A percentile compares a stretch with the other conserved stretches of the same genome.
Evolutionary conservation across 768 basidiomycete species (phyloP).

Genomic region (Rhodotorula taiwanensis): DNA sequence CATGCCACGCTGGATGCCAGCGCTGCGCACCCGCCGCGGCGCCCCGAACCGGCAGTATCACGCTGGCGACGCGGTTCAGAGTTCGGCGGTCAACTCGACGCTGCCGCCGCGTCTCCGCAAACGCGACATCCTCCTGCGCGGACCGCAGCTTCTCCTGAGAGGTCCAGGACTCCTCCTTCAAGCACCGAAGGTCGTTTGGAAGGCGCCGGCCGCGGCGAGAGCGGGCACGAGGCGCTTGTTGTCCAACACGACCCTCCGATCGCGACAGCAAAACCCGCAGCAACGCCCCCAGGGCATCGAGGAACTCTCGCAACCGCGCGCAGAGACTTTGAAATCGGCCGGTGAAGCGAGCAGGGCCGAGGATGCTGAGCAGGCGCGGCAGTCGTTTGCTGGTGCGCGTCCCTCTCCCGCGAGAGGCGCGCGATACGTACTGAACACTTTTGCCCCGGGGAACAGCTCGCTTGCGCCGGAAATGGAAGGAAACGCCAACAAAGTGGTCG

Average conservation of each 20-base stretch:
- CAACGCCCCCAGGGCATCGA: conserved; percentile 1
- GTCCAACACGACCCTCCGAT: neutral
- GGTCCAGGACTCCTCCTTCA: conserved; percentile 28
- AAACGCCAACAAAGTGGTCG: conserved; percentile 91
- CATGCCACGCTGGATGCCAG: conserved; percentile 20
- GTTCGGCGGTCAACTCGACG: neutral
- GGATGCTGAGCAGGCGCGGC: neutral
- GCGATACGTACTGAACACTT: neutral
- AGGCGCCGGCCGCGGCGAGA: conserved; percentile 18
- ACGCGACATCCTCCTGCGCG: conserved; percentile 32
- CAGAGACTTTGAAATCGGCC: neutral
- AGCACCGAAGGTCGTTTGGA: conserved; percentile 25
- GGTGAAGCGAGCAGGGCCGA: neutral
- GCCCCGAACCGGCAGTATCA: neutral
- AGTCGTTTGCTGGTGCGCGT: conserved; percentile 27
- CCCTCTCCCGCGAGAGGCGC: neutral
- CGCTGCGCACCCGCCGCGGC: conserved; percentile 12
- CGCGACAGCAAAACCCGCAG: conserved; percentile 11
- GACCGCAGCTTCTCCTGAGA: conserved; percentile 22
- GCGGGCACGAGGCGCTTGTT: conserved; percentile 21
- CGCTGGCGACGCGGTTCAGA: neutral
- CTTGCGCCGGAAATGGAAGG: conserved; percentile 67
- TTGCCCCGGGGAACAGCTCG: conserved; percentile 40
- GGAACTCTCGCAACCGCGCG: neutral
- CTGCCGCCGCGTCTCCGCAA: conserved; percentile 9